Percentiles rank a stretch among this genome's conserved stretches.
These are phyloP conservation scores for Umbellularia californica DNA, from an alignment of 164 flowering plant genomes.

Conservation along the genomic window DNA sequence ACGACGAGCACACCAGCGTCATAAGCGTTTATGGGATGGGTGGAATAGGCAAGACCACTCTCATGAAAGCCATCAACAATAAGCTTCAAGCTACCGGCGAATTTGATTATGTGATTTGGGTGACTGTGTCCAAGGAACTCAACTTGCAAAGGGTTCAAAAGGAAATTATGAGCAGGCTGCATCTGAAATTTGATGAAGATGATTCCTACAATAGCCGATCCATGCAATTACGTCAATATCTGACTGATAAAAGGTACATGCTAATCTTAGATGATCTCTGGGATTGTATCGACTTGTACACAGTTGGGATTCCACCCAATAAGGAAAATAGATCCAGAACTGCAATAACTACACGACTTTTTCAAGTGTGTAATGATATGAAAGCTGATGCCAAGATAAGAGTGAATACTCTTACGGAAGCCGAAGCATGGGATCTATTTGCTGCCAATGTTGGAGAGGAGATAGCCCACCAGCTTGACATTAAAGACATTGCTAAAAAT, in stretches of 20 bases:
- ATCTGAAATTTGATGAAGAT: neutral
- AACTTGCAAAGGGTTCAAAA: neutral
- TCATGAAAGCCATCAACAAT: constrained; percentile 4
- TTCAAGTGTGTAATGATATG: neutral
- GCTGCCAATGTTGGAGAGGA: neutral
- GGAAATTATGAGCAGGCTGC: neutral
- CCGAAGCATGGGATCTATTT: constrained; percentile 4
- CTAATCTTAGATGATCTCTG: constrained; percentile 9
- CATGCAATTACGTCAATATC: no score
- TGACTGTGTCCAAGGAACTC: neutral
- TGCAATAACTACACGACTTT: neutral
- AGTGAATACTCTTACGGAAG: neutral
- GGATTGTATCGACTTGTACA: neutral
- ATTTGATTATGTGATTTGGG: constrained; percentile 2
- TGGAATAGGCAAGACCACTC: constrained; percentile 2
- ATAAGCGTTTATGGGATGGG: constrained; percentile 3
- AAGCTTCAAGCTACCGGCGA: neutral
- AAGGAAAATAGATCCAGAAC: neutral
- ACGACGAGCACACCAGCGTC: neutral
- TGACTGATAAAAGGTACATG: neutral
- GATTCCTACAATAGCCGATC: neutral
- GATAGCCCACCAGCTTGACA: neutral
- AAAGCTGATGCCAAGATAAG: neutral
- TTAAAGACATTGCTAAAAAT: neutral
- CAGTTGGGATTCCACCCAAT: neutral